These are phyloP conservation scores for Cryphonectria radicalis DNA, from an alignment of 2,329 filamentous ascomycete species.

Conservation along the genomic window DNA sequence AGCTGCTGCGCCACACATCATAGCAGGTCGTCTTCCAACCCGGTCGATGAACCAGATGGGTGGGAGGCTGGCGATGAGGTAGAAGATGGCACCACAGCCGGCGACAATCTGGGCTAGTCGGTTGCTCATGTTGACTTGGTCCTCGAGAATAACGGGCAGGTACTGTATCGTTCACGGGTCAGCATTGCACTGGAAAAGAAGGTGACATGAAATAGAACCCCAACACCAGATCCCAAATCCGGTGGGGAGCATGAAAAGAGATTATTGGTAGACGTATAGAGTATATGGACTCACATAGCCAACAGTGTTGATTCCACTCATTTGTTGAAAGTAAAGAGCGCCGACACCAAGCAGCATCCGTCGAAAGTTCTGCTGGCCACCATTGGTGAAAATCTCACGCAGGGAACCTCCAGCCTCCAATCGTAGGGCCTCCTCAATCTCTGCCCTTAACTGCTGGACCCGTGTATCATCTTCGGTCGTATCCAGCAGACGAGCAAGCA, in stretches of 20 bases:
- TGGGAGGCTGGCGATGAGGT: slow-evolving; percentile 15
- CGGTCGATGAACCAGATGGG: slow-evolving; percentile 24
- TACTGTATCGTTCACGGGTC: slow-evolving; percentile 6
- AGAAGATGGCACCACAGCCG: slow-evolving; percentile 14
- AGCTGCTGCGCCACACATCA: slow-evolving; percentile 18
- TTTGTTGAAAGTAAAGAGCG: slow-evolving; percentile 20
- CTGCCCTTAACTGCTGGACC: slow-evolving; percentile 1
- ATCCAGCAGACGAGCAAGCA: slow-evolving; percentile 17
- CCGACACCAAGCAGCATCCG: slow-evolving; percentile 22
- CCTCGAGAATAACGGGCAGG: slow-evolving; percentile 23
- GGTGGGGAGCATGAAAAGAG: neutral
- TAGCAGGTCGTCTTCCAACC: slow-evolving; percentile 14
- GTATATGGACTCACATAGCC: neutral
- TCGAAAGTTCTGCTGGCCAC: slow-evolving; percentile 21
- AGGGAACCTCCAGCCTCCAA: slow-evolving; percentile 7
- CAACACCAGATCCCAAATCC: neutral
- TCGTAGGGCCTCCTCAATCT: slow-evolving; percentile 5
- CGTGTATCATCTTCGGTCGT: slow-evolving; percentile 8
- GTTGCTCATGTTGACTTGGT: slow-evolving; percentile 18
- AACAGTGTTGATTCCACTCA: slow-evolving; percentile 19
- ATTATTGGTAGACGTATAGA: neutral
- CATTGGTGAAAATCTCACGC: slow-evolving; percentile 19
- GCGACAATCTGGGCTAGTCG: slow-evolving; percentile 16
- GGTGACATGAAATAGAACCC: neutral
- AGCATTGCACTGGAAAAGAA: neutral